phyloP scores from a whole-genome alignment of 2,329 filamentous ascomycete genomes.

The Aspergillus hortae region DNA sequence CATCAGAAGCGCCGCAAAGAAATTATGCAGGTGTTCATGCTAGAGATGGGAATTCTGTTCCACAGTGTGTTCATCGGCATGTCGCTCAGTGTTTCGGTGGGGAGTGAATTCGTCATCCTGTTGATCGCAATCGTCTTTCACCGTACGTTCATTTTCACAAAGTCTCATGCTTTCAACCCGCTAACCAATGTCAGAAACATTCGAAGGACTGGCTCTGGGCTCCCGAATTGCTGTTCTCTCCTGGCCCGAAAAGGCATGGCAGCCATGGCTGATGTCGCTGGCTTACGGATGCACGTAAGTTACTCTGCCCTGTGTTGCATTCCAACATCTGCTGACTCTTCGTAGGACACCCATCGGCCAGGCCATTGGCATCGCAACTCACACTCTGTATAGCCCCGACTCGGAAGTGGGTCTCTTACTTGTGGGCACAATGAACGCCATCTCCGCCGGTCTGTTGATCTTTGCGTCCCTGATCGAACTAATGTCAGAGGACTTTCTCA shows the following conservation, averaged over 20 bases:
- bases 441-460: conserved; percentile 71
- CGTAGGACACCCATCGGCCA: conserved; percentile 70
- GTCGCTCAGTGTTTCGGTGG: conserved; percentile 34
- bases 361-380: conserved; percentile 71
- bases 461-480: conserved; percentile 77
- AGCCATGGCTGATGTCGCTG: conserved; percentile 69
- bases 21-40: conserved; percentile 68
- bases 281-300: conserved; percentile 60
- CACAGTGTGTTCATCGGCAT: conserved; percentile 58
- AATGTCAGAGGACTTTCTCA: conserved; percentile 73
- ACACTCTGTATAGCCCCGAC: conserved; percentile 70
- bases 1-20: conserved; percentile 56
- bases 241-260: conserved; percentile 25
- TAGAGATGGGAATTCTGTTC: conserved; percentile 75
- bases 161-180: too few species aligned
- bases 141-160: conserved; percentile 20
- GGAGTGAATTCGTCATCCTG: conserved; percentile 32
- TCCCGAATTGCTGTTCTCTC: conserved; percentile 30
- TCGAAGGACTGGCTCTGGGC: conserved; percentile 33
- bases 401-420: conserved; percentile 70
- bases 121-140: conserved; percentile 36
- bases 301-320: not conserved
- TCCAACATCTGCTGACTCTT: conserved; percentile 1
- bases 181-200: conserved; percentile 24
- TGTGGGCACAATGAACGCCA: conserved; percentile 78